Evolutionary conservation across 805 yeast genomes (phyloP), one percentile per base, ranked within the genome.

Genomic region (Candida khao-thaluensis): DNA sequence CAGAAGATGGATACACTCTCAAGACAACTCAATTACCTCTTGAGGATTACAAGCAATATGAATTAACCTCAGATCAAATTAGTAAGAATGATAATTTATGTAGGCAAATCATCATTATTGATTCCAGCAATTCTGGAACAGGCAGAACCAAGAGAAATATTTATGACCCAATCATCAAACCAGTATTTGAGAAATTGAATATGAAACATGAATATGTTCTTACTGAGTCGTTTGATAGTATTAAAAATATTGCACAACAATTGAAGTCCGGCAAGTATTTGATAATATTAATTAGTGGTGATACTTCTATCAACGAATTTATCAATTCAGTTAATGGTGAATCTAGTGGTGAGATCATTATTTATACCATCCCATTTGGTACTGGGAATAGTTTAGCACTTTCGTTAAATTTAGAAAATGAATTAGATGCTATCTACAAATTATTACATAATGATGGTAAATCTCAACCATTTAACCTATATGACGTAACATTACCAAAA

Each of bases 361-460:
- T 77, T 2, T 11, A 49, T 61, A 24, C 62, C 64, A 26, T 90
- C 11, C 95, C 96, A 0, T 69, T 80, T 43, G 97, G 97, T 1
- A 83, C 95, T 1, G 97, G 95, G 0, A 90, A 90, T 56, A 89
- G 95, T 1, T 66, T 87, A 43, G 76, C 86, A 2, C 72, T 75
- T 17, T 82, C 95, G 0, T 48, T 81, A 2, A 79, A 77, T 0
- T 42, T 74, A 3, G 30, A 49, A 0, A 48, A 46, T 39, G 53
- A 48, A 36, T 20, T 53, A 3, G 47, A 40, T 20, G 55, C 48
- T 35, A 49, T 48, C 3, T 22, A 7, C 15, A 53, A 34, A 41
- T 8, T 66, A 47, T 23, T 63, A 6, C 27, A 4, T 7, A 17
- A 25, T 9, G 9, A 25, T n/a, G 11, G n/a, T 21, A 8, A 3